Evolutionary conservation across 495 filamentous ascomycete species (phyloP), one percentile per base, ranked within the genome.

Genomic region (Pseudoneurospora amorphoporcata): DNA sequence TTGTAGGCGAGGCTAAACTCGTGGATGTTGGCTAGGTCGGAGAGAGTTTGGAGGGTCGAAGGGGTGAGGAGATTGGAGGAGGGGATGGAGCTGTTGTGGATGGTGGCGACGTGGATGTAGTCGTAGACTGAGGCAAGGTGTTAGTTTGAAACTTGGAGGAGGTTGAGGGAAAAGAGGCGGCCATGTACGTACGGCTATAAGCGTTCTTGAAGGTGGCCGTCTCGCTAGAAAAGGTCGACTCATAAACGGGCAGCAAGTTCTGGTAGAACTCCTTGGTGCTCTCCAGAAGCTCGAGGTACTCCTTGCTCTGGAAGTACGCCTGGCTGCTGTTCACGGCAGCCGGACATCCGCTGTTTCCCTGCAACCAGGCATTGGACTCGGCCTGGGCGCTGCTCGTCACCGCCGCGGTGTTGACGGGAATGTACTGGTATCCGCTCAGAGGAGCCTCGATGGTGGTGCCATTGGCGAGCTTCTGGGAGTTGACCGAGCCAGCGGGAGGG

Each of bases 351-450:
- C 84, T 81, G 65, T 86, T 84, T 16, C 90, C 92, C 42, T 88
- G 86, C 0, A 94, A 78, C 77, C 83, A 87, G 23, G 89, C 81
- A 69, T 82, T 89, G 45, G 84, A 83, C 83, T 92, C 93, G 42
- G 85, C 84, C 71, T 83, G 84, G 17, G 85, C 74, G 17, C 77
- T 82, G 23, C 87, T 86, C 1, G 83, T 77, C 1, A 68, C 71
- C 4, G 84, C 77, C 3, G 86, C 77, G 4, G 86, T 85, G 45
- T 89, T 79, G 71, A 95, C 84, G 17, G 82, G 84, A 69, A 90
- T 84, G 75, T 92, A 94, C 76, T 95, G 92, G 77, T 92, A 95
- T 39, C 92, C 92, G 39, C 83, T 81, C 41, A 95, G 77, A 2
- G 93, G 93, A 45, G 84, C 82, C 4, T 85, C 76, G 23, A 88